Base-by-base conservation (phyloP, 1,284 basidiomycete species). In the Takashimella tepidaria region DNA sequence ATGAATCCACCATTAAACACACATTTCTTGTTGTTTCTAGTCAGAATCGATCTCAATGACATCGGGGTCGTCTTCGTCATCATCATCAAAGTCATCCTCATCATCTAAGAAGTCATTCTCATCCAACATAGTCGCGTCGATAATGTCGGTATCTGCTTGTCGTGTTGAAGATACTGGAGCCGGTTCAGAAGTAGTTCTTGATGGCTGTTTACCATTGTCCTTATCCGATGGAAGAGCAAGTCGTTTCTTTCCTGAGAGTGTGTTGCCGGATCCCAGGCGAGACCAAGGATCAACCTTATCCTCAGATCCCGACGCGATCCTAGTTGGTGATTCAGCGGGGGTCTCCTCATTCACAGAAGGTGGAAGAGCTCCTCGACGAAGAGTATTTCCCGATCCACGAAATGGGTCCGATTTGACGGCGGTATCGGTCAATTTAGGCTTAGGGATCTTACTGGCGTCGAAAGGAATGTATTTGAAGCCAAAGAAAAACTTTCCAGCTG, bases 401-500 rank as follows among this genome's bases (percentile, higher is more conserved):
- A 77, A 77, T 1, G 71, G 43, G 4, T 54, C 40, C 16, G 60
- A 40, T 11, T 59, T 50, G 12, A 52, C 54, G 11, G 43, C 55
- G 2, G 50, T 50, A 26, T 79, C 66, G 22, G 77, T 67, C n/a
- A n/a, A n/a, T 12, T 65, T 64, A 16, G 31, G 31, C 54, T 73
- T 71, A 6, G 63, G 57, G 5, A 58, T 67, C 53, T 70, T 72
- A 37, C 61, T 56, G 3, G 84, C 83, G 13, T 80, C 81, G 68
- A 88, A 91, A 0, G 85, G 78, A 3, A 84, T 76, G 47, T 88
- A 82, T 53, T 86, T 86, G 78, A 87, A 97, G 8, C 92, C 92
- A 68, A 97, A 96, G 80, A 97, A 96, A 22, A 96, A 79, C 64
- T 93, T 88, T 20, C 96, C 96, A 59, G 88, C 87, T 0, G 95